Evolutionary conservation across 2,329 filamentous ascomycete genomes (phyloP).

Genomic region (Arthroderma uncinatum): DNA sequence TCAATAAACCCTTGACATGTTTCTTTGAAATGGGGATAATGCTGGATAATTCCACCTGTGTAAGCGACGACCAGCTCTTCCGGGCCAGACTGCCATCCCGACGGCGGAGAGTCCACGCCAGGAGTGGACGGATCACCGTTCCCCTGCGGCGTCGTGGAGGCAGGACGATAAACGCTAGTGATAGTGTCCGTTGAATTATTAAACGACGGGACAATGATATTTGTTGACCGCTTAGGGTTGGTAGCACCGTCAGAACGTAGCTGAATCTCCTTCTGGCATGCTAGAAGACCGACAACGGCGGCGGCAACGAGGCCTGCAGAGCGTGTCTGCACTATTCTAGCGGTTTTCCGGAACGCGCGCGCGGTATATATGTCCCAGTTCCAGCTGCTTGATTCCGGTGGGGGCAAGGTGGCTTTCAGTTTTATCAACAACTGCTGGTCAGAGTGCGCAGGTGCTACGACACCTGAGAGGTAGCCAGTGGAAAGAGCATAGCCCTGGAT

Average conservation of each 20-base stretch:
- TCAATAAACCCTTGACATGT: constrained; percentile 58
- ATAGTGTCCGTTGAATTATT: constrained; percentile 19
- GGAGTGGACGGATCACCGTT: neutral
- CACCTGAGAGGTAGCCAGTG: constrained; percentile 62
- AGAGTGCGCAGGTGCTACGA: constrained; percentile 46
- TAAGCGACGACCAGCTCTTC: constrained; percentile 64
- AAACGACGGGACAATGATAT: constrained; percentile 13
- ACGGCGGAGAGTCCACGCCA: constrained; percentile 21
- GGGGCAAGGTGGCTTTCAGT: constrained; percentile 44
- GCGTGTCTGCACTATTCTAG: constrained; percentile 57
- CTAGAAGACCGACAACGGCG: constrained; percentile 57
- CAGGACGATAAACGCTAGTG: constrained; percentile 9
- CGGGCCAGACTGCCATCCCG: constrained; percentile 33
- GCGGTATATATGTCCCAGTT: constrained; percentile 53
- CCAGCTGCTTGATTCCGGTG: constrained; percentile 40
- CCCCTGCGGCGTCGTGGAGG: constrained; percentile 1
- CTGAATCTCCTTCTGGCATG: constrained; percentile 55
- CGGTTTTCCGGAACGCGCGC: constrained; percentile 52
- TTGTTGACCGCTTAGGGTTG: constrained; percentile 23
- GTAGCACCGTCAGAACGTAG: constrained; percentile 30
- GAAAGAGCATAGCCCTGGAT: constrained; percentile 51
- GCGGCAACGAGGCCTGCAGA: constrained; percentile 66
- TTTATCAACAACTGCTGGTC: constrained; percentile 38
- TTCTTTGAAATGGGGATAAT: constrained; percentile 57
- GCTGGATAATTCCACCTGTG: constrained; percentile 62